A percentile compares a stretch with the other conserved stretches of the same genome.
Evolutionary conservation across 2,329 filamentous ascomycete genomes (phyloP).

Genomic region (Juglanconis juglandina): DNA sequence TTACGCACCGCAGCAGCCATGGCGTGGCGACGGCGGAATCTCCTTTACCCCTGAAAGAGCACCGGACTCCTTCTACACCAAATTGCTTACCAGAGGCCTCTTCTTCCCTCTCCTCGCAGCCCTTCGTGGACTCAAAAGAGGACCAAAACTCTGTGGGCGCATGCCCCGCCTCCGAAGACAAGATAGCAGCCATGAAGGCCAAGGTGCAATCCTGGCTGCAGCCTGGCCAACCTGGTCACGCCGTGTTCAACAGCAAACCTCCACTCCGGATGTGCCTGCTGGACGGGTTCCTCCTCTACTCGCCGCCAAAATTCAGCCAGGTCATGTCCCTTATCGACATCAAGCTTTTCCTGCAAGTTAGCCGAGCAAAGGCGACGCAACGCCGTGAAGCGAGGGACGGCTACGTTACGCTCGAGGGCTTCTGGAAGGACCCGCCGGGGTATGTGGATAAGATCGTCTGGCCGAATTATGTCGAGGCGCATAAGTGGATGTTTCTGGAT

Average conservation of each 20-base stretch:
- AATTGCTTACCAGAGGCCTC: slow-evolving; percentile 7
- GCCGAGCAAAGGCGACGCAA: slow-evolving; percentile 59
- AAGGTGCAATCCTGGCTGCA: slow-evolving; percentile 47
- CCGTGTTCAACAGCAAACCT: slow-evolving; percentile 23
- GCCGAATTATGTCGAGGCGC: slow-evolving; percentile 85
- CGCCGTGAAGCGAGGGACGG: slow-evolving; percentile 67
- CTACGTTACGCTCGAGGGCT: slow-evolving; percentile 81
- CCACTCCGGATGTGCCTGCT: slow-evolving; percentile 63
- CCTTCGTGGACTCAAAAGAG: slow-evolving; percentile 53
- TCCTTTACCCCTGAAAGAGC: slow-evolving; percentile 19
- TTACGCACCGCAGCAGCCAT: slow-evolving; percentile 27
- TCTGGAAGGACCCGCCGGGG: slow-evolving; percentile 91
- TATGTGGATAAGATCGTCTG: slow-evolving; percentile 95
- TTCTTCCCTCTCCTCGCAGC: slow-evolving; percentile 31
- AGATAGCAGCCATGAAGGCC: slow-evolving; percentile 43
- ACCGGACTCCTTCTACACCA: slow-evolving; percentile 28
- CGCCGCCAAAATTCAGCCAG: slow-evolving; percentile 46
- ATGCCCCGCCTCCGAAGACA: slow-evolving; percentile 48
- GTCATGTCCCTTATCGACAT: slow-evolving; percentile 65
- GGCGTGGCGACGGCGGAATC: slow-evolving; percentile 18
- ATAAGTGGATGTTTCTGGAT: slow-evolving; percentile 73
- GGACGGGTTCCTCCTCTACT: slow-evolving; percentile 86
- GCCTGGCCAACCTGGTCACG: slow-evolving; percentile 41
- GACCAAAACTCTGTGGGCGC: slow-evolving; percentile 60
- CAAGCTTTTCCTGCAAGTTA: slow-evolving; percentile 73